Conservation (phyloP, 1,284 basidiomycete species). For the Macrocystidia cucumis region DNA sequence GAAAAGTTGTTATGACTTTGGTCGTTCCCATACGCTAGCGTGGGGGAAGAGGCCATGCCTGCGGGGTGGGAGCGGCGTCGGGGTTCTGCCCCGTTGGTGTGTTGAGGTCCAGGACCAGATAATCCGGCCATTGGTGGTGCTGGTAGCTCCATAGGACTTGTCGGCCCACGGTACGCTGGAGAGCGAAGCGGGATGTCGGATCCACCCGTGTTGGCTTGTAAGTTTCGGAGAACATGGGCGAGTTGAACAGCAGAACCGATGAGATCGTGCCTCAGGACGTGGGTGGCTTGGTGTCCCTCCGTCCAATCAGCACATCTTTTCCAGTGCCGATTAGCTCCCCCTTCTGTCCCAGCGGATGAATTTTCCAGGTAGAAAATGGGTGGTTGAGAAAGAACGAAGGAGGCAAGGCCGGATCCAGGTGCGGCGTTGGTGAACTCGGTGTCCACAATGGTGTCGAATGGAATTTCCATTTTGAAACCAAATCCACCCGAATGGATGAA, state of each 20-base stretch:
- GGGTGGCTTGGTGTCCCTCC: conserved; percentile 63
- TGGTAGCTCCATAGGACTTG: conserved; percentile 27
- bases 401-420: conserved; percentile 49
- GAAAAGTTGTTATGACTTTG: conserved; percentile 1
- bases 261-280: conserved; percentile 57
- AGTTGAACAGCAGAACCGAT: conserved; percentile 59
- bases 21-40: no score
- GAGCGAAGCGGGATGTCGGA: conserved; percentile 30
- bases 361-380: conserved; percentile 63
- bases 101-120: conserved; percentile 11
- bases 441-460: conserved; percentile 53
- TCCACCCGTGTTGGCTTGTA: conserved; percentile 29
- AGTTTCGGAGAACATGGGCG: conserved; percentile 44
- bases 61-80: conserved; percentile 9
- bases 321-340: conserved; percentile 42
- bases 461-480: conserved; percentile 80
- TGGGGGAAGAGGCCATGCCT: conserved; percentile 9
- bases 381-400: conserved; percentile 55
- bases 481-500: conserved; percentile 65
- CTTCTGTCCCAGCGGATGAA: conserved; percentile 21
- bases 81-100: conserved; percentile 8
- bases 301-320: conserved; percentile 71
- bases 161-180: conserved; percentile 16
- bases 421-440: conserved; percentile 49
- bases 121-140: conserved; percentile 27